Conservation (phyloP, 2,329 filamentous ascomycete genomes). For the Fusarium oligoseptatum region DNA sequence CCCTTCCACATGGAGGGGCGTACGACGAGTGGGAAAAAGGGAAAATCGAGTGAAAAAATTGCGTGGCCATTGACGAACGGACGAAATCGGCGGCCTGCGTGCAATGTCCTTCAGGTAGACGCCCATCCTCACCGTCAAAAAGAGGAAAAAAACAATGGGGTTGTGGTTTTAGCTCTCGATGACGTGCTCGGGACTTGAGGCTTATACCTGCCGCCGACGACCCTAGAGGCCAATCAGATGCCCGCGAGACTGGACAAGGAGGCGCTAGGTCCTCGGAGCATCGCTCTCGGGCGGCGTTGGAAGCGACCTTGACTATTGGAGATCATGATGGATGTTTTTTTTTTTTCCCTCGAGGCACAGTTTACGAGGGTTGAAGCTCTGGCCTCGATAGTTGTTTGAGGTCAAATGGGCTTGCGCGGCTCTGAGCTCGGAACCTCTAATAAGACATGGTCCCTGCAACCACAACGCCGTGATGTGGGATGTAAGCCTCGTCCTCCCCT, state of each 20-base stretch:
- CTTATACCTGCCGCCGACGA: slow-evolving; percentile 48
- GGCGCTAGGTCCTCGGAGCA: slow-evolving; percentile 45
- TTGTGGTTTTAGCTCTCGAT: slow-evolving; percentile 48
- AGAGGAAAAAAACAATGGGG: slow-evolving; percentile 44
- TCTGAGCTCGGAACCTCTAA: background rate
- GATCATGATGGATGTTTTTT: slow-evolving; percentile 35
- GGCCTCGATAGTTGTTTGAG: background rate
- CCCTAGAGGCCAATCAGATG: slow-evolving; percentile 44
- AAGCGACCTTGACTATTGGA: slow-evolving; percentile 4
- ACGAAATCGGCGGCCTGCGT: slow-evolving; percentile 39
- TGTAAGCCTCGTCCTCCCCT: slow-evolving; percentile 20
- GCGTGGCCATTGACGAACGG: slow-evolving; percentile 40
- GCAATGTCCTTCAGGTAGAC: slow-evolving; percentile 20
- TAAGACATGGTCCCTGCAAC: slow-evolving; percentile 3
- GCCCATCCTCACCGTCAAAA: slow-evolving; percentile 34
- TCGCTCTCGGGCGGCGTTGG: slow-evolving; percentile 43
- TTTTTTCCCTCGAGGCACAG: slow-evolving; percentile 12
- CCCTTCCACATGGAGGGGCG: slow-evolving; percentile 30
- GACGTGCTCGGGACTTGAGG: slow-evolving; percentile 53
- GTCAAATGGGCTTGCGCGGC: background rate
- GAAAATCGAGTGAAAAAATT: slow-evolving; percentile 40
- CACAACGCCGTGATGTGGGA: slow-evolving; percentile 11
- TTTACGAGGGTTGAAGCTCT: background rate
- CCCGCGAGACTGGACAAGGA: slow-evolving; percentile 15
- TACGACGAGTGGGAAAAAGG: slow-evolving; percentile 11